These are phyloP conservation scores for Pythium phragmiticola DNA, from an alignment of 352 stramenopile genomes.

Conservation along the genomic window DNA sequence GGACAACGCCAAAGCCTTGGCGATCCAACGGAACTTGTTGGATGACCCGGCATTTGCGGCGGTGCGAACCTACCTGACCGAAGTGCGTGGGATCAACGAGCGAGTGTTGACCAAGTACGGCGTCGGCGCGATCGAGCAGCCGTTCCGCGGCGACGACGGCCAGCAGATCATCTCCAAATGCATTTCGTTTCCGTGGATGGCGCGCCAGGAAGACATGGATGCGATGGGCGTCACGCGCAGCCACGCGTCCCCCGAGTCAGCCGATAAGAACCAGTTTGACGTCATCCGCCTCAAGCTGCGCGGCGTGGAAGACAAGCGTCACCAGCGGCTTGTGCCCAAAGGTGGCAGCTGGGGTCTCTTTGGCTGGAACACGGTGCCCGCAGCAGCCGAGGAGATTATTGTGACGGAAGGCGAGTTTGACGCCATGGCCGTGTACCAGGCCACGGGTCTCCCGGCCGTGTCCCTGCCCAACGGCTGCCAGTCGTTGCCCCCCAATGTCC, in stretches of 20 bases:
- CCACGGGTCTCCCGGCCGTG: slow-evolving; percentile 88
- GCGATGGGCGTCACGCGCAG: slow-evolving; percentile 81
- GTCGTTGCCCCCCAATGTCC: slow-evolving; percentile 92
- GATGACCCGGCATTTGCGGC: slow-evolving; percentile 60
- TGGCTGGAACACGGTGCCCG: slow-evolving; percentile 97
- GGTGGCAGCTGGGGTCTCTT: slow-evolving; percentile 98
- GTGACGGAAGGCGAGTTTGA: slow-evolving; percentile 98
- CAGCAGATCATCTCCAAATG: slow-evolving; percentile 69
- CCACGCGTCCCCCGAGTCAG: slow-evolving; percentile 23
- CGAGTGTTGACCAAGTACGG: slow-evolving; percentile 87
- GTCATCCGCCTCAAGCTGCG: slow-evolving; percentile 85
- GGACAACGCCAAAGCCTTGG: slow-evolving; percentile 83
- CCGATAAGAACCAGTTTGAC: slow-evolving; percentile 79
- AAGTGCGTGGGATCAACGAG: slow-evolving; percentile 59
- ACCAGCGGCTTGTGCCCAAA: slow-evolving; percentile 86
- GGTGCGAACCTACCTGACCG: slow-evolving; percentile 72
- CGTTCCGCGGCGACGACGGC: slow-evolving; percentile 67
- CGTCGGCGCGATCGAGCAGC: slow-evolving; percentile 87
- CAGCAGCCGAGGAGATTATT: slow-evolving; percentile 89
- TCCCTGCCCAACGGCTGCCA: slow-evolving; percentile 98
- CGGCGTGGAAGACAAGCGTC: slow-evolving; percentile 81
- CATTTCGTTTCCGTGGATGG: slow-evolving; percentile 97
- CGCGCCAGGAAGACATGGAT: slow-evolving; percentile 74
- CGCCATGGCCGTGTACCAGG: slow-evolving; percentile 97
- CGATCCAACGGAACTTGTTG: slow-evolving; percentile 79